Conservation (phyloP, 2,329 filamentous ascomycete species). For the Exophiala dermatitidis region DNA sequence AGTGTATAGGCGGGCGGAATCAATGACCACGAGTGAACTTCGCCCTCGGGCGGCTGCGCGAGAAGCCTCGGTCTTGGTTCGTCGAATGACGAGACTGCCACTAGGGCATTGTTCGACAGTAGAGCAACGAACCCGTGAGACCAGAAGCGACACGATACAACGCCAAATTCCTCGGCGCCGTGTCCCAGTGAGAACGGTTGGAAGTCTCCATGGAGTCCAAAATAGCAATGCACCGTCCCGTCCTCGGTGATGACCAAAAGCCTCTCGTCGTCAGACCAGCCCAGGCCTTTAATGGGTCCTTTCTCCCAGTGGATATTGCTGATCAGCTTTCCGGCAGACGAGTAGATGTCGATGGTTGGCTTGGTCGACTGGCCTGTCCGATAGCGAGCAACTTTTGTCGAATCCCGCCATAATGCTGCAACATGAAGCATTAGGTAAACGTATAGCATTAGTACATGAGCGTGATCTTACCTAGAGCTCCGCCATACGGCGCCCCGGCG, state of each 20-base stretch:
- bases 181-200: constrained; percentile 88
- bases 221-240: constrained; percentile 82
- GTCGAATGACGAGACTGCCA: constrained; percentile 81
- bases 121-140: constrained; percentile 86
- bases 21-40: constrained; percentile 80
- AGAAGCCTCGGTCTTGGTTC: constrained; percentile 83
- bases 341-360: constrained; percentile 88
- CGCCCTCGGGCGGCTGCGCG: constrained; percentile 66
- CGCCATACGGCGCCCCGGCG: constrained; percentile 84
- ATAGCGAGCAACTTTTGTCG: constrained; percentile 73
- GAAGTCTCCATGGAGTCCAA: constrained; percentile 90
- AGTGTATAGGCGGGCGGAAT: constrained; percentile 82
- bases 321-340: constrained; percentile 81
- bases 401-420: constrained; percentile 79
- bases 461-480: constrained; percentile 68
- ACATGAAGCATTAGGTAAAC: constrained; percentile 1
- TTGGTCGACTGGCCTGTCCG: constrained; percentile 64
- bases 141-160: constrained; percentile 87
- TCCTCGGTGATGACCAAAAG: constrained; percentile 82
- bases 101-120: constrained; percentile 75
- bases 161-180: constrained; percentile 79
- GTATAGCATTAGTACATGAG: not conserved
- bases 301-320: constrained; percentile 85
- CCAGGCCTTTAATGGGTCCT: constrained; percentile 75
- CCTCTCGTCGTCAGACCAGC: constrained; percentile 94